Percentiles rank a stretch among this genome's conserved stretches.
Conservation (phyloP, 305 asterid genomes). For the Nicotiana rustica region DNA sequence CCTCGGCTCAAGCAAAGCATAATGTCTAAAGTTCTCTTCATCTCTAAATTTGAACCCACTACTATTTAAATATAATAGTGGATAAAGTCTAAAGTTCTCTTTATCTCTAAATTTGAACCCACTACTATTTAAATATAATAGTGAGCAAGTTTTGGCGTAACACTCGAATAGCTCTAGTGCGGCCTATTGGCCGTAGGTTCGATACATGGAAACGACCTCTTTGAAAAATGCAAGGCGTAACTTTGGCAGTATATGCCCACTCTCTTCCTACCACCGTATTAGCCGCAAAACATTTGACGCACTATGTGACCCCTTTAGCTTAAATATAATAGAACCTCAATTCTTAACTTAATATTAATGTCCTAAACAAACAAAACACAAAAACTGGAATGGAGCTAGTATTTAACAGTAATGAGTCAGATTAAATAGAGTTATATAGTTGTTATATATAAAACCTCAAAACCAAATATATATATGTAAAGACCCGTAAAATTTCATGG, state of each 20-base stretch:
- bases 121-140: not conserved
- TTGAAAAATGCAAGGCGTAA: not conserved
- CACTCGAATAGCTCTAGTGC: not conserved
- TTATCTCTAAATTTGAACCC: not conserved
- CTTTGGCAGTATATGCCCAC: not conserved
- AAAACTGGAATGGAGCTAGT: not conserved
- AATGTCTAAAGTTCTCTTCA: not conserved
- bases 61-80: not conserved
- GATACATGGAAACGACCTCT: not conserved
- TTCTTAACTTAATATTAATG: not conserved
- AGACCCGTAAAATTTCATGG: no score
- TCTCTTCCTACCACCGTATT: not conserved
- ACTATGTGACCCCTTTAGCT: not conserved
- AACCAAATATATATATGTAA: not conserved
- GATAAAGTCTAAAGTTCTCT: not conserved
- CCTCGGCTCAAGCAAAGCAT: no score
- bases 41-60: not conserved
- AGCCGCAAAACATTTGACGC: not conserved
- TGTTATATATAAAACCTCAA: not conserved
- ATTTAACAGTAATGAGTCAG: not conserved
- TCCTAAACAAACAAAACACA: not conserved
- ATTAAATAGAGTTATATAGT: not conserved
- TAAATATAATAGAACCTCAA: not conserved
- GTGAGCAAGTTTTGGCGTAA: not conserved
- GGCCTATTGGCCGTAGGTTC: not conserved